A percentile compares a stretch with the other conserved stretches of the same genome.
Conservation (phyloP, 495 filamentous ascomycete genomes). For the Penicillium verhagenii region DNA sequence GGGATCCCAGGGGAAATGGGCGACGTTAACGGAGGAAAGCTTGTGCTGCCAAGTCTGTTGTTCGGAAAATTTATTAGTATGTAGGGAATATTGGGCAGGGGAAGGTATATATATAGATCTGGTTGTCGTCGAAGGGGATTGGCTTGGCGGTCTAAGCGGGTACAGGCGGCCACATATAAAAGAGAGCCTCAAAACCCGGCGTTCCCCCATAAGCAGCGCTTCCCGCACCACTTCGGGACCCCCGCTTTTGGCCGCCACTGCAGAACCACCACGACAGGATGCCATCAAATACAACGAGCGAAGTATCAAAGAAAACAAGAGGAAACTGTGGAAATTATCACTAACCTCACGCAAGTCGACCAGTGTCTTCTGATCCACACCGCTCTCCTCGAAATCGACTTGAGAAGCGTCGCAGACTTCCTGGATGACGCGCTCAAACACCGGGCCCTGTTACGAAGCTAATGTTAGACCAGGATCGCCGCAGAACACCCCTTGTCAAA, state of each 20-base stretch:
- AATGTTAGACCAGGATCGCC: conserved; percentile 33
- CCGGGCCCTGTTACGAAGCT: conserved; percentile 58
- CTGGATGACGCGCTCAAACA: conserved; percentile 88
- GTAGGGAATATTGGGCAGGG: not conserved
- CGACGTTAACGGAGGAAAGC: conserved; percentile 76
- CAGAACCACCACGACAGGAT: conserved; percentile 12
- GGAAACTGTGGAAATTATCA: conserved; percentile 7
- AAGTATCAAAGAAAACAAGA: conserved; percentile 1
- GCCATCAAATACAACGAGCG: conserved; percentile 16
- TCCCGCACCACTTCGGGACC: conserved; percentile 38
- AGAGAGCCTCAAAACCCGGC: conserved; percentile 42
- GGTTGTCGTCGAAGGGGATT: conserved; percentile 5
- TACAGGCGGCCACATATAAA: conserved; percentile 43
- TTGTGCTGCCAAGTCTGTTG: conserved; percentile 88
- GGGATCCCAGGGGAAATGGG: conserved; percentile 95
- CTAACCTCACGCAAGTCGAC: conserved; percentile 81
- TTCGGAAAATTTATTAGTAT: conserved; percentile 12
- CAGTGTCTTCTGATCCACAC: conserved; percentile 81
- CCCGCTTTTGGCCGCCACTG: conserved; percentile 33
- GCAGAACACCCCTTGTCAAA: not conserved
- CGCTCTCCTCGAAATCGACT: conserved; percentile 95
- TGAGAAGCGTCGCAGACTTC: conserved; percentile 85
- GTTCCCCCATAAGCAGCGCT: conserved; percentile 40
- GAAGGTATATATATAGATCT: conserved; percentile 2
- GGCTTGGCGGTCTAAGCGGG: conserved; percentile 38